Percentiles rank a stretch among this genome's conserved stretches.
Evolutionary conservation across 805 yeast species (phyloP).

Genomic region (Hanseniaspora valbyensis): DNA sequence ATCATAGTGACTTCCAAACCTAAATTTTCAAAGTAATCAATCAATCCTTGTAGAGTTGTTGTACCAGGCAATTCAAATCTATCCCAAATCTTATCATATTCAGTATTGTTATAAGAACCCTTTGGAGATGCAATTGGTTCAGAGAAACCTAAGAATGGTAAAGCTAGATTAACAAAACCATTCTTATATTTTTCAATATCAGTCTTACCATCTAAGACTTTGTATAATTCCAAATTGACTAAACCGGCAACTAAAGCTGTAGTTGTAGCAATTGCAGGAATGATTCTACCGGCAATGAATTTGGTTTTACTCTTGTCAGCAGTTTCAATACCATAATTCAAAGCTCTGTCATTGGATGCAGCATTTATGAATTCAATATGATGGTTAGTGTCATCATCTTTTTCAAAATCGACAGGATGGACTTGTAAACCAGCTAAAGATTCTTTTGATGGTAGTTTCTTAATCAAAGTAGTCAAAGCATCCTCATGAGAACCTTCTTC

Average conservation of each 20-base stretch:
- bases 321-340: slow-evolving; percentile 75
- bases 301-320: slow-evolving; percentile 87
- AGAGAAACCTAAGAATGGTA: slow-evolving; percentile 93
- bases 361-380: slow-evolving; percentile 94
- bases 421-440: slow-evolving; percentile 80
- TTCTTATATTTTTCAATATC: slow-evolving; percentile 81
- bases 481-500: slow-evolving; percentile 41
- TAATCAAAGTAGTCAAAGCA: slow-evolving; percentile 57
- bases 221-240: slow-evolving; percentile 81
- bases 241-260: slow-evolving; percentile 96
- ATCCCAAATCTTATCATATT: slow-evolving; percentile 88
- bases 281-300: slow-evolving; percentile 95
- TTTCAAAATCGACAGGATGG: slow-evolving; percentile 87
- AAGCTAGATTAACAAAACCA: slow-evolving; percentile 82
- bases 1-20: slow-evolving; percentile 85
- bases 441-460: slow-evolving; percentile 77
- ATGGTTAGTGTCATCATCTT: slow-evolving; percentile 93
- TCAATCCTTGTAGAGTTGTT: slow-evolving; percentile 58
- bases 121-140: slow-evolving; percentile 86
- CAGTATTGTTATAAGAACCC: slow-evolving; percentile 66
- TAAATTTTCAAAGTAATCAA: slow-evolving; percentile 69
- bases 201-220: slow-evolving; percentile 65
- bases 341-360: slow-evolving; percentile 92
- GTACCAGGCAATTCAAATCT: slow-evolving; percentile 76
- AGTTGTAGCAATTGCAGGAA: slow-evolving; percentile 98